A percentile compares a stretch with the other conserved stretches of the same genome.
Evolutionary conservation across 768 basidiomycete genomes (phyloP).

Genomic region (Tremella fuciformis): DNA sequence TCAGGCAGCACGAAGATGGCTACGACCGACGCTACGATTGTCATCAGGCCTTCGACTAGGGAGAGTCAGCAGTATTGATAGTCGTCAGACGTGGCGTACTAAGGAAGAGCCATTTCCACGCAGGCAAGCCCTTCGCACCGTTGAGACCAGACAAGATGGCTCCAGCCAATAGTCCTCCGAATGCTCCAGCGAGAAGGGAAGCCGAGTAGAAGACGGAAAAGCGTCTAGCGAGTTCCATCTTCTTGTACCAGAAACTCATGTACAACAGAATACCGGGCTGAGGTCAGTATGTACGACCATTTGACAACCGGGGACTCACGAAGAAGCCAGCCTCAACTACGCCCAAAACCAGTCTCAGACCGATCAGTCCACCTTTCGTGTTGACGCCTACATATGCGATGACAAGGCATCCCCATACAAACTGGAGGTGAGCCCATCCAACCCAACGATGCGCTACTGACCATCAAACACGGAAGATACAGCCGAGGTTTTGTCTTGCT

Average conservation of each 20-base stretch:
- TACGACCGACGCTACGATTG: constrained; percentile 13
- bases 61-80: neutral
- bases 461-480: constrained; percentile 19
- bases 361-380: constrained; percentile 7
- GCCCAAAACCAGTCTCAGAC: constrained; percentile 16
- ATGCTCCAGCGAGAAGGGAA: constrained; percentile 36
- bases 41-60: constrained; percentile 13
- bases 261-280: constrained; percentile 22
- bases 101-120: constrained; percentile 23
- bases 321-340: constrained; percentile 24
- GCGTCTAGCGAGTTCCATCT: constrained; percentile 32
- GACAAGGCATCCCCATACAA: constrained; percentile 20
- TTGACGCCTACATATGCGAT: constrained; percentile 16
- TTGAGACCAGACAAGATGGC: constrained; percentile 17
- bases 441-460: neutral
- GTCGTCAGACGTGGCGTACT: neutral
- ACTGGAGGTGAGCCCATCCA: constrained; percentile 1
- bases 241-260: constrained; percentile 29
- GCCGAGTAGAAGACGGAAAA: constrained; percentile 41
- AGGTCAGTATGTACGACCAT: neutral
- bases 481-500: constrained; percentile 8
- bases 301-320: neutral
- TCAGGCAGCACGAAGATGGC: constrained; percentile 30
- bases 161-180: constrained; percentile 38
- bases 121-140: constrained; percentile 1